Evolutionary conservation across 2,329 filamentous ascomycete genomes (phyloP).

Genomic region (Aspergillus ochraceus): DNA sequence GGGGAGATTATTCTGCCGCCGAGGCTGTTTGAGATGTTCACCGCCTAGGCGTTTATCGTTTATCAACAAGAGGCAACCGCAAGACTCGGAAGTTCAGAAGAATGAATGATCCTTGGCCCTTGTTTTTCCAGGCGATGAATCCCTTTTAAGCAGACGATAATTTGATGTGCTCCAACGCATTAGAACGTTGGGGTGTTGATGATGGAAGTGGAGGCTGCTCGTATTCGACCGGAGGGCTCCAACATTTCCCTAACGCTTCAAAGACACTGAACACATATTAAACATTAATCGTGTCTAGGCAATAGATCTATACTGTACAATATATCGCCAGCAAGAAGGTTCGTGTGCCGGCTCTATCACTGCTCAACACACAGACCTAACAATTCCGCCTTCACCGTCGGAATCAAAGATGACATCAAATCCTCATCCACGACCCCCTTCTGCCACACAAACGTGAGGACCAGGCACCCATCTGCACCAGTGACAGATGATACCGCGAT

Average conservation of each 20-base stretch:
- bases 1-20: slow-evolving; percentile 24
- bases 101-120: neutral
- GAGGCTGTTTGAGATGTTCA: slow-evolving; percentile 17
- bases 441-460: slow-evolving; percentile 44
- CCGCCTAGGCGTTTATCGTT: slow-evolving; percentile 15
- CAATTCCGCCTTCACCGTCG: slow-evolving; percentile 18
- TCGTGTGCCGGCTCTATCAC: neutral
- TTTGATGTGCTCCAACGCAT: too few species aligned
- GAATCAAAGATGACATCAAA: slow-evolving; percentile 22
- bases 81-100: neutral
- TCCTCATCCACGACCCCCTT: slow-evolving; percentile 35
- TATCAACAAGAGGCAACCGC: neutral
- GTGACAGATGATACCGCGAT: slow-evolving; percentile 43
- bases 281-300: too few species aligned
- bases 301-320: too few species aligned
- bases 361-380: slow-evolving; percentile 1
- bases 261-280: too few species aligned
- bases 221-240: too few species aligned
- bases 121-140: too few species aligned
- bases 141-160: too few species aligned
- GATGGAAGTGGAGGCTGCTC: too few species aligned
- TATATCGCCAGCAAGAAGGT: neutral
- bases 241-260: too few species aligned
- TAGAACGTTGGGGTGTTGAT: too few species aligned
- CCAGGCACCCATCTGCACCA: slow-evolving; percentile 46